A percentile compares a stretch with the other conserved stretches of the same genome.
Evolutionary conservation across 371 early-diverging fungal genomes (phyloP).

Genomic region (Dinochytrium kinnereticum): DNA sequence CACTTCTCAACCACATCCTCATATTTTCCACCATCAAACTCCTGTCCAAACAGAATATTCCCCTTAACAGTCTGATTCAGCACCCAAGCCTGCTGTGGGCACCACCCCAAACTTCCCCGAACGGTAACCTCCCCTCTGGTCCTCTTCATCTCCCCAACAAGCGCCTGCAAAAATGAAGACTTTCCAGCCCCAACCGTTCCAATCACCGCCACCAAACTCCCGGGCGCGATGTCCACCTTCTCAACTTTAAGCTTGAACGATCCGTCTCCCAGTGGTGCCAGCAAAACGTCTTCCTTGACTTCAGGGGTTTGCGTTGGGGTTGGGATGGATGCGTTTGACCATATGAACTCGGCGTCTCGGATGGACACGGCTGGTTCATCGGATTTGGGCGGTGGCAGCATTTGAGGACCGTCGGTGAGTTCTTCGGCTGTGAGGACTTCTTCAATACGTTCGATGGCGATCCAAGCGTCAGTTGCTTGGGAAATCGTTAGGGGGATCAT

Average conservation of each 20-base stretch:
- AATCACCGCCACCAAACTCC: slow-evolving; percentile 50
- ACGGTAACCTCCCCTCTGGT: slow-evolving; percentile 6
- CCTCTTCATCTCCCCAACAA: slow-evolving; percentile 54
- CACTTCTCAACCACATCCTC: slow-evolving; percentile 45
- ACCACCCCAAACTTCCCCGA: slow-evolving; percentile 30
- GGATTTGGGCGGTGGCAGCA: not conserved
- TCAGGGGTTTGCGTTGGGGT: not conserved
- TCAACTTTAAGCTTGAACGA: slow-evolving; percentile 18
- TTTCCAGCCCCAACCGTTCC: slow-evolving; percentile 61
- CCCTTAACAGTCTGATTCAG: slow-evolving; percentile 52
- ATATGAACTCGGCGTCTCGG: slow-evolving; percentile 14
- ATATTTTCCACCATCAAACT: slow-evolving; percentile 36
- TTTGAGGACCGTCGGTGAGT: slow-evolving; percentile 13
- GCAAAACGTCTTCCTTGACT: not conserved
- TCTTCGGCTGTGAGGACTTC: slow-evolving; percentile 26
- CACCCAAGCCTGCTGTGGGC: slow-evolving; percentile 49
- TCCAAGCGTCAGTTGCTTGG: slow-evolving; percentile 24
- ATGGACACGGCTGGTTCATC: not conserved
- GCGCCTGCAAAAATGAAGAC: slow-evolving; percentile 52
- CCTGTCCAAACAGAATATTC: slow-evolving; percentile 55
- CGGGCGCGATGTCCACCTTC: slow-evolving; percentile 42
- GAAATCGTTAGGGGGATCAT: slow-evolving; percentile 28
- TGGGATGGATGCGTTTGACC: not conserved
- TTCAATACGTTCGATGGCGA: slow-evolving; percentile 27
- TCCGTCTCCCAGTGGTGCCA: not conserved